Evolutionary conservation across 768 basidiomycete genomes (phyloP).

Genomic region (Leccinum subtestaceum): DNA sequence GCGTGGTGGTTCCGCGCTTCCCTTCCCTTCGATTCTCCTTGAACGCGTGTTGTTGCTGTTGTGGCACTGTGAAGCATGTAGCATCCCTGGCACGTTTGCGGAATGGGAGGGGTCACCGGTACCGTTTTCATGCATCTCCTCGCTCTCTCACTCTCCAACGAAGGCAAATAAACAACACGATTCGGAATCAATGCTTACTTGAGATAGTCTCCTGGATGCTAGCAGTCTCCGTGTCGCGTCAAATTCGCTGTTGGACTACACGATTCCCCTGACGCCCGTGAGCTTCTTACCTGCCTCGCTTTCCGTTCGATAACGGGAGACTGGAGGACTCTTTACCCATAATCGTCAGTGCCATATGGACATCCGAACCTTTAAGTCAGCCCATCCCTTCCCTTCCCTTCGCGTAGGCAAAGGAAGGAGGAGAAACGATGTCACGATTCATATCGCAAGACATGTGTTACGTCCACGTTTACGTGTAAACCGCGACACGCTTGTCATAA

Average conservation of each 20-base stretch:
- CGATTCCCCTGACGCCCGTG: not conserved
- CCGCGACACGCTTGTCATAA: not conserved
- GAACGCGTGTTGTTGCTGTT: not conserved
- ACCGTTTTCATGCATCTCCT: not conserved
- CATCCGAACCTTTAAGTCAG: not conserved
- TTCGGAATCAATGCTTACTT: not conserved
- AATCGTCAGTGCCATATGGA: not conserved
- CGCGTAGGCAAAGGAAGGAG: not conserved
- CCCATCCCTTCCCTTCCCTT: not conserved
- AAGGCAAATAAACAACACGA: not conserved
- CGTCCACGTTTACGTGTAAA: not conserved
- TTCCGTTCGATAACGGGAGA: not conserved
- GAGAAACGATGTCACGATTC: not conserved
- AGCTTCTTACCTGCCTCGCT: not conserved
- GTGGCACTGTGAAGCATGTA: not conserved
- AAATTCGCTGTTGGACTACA: not conserved
- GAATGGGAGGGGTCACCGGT: not conserved
- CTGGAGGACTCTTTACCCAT: not conserved
- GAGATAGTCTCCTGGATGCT: not conserved
- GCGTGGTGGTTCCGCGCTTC: not conserved
- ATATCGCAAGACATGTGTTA: not conserved
- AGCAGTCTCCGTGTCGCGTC: not conserved
- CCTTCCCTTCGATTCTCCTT: not conserved
- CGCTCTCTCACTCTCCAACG: not conserved
- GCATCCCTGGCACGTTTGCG: not conserved